Base-by-base conservation (phyloP, 805 yeast genomes). In the Wickerhamiella qilinensis region DNA sequence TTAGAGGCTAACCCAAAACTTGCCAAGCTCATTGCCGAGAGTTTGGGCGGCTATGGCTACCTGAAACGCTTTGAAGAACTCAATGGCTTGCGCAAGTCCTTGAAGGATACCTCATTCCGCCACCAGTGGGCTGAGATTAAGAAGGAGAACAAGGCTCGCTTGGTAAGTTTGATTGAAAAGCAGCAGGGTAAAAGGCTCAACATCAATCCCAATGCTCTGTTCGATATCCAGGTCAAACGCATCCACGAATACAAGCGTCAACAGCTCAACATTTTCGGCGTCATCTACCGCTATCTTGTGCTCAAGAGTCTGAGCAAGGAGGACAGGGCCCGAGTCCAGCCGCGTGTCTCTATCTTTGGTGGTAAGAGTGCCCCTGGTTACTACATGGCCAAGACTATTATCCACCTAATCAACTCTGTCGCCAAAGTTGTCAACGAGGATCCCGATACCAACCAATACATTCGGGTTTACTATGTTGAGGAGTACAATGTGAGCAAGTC, bases 311-410 rank as follows among this genome's bases (percentile, higher is more conserved):
- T 82, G 46, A 60, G 82, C 27, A 63, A 69, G 8, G 71, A 70
- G 40, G 78, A 83, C 59, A 66, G 79, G 52, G 51, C 58, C 45
- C 69, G 72, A 52, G 74, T 69, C 57, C 69, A 73, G 42, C 77
- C 94, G 43, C 81, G 78, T 54, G 91, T 81, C 40, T 69, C 75
- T 32, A 71, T 85, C 43, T 75, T 86, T 58, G 96, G 96, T 48
- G 96, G 96, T 55, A 85, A 86, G 62, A 80, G 93, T 43, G 96
- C 96, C 9, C 96, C 96, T n/a, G 96, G 96, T 47, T 85, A 85
- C 59, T 85, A 82, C 63, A 82, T 85, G 75, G 96, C 96, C 43
- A 85, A 85, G 62, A 71, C 80, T 42, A 81, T 85, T 53, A 86
- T 85, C 56, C 83, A 84, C 59, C 68, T 85, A 58, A 71, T 85